Evolutionary conservation across 768 basidiomycete genomes (phyloP).

Genomic region (Guyanaporus albipodus): DNA sequence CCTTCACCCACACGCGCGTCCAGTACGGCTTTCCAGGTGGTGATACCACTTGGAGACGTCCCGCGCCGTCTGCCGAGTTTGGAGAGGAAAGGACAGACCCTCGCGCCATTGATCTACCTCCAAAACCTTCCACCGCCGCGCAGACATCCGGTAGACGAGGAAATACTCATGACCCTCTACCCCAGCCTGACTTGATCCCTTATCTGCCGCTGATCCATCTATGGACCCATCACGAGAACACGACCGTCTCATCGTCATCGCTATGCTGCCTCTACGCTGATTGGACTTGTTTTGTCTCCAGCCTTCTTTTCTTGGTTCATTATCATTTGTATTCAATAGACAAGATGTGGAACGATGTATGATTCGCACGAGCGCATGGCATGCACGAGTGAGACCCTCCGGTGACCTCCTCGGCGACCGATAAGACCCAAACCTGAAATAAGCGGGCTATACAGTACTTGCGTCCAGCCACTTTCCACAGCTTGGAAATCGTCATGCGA

Average conservation of each 20-base stretch:
- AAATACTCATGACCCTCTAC: slow-evolving; percentile 59
- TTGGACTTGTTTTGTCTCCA: slow-evolving; percentile 5
- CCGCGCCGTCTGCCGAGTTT: slow-evolving; percentile 1
- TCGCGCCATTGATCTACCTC: slow-evolving; percentile 65
- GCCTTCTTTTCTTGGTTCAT: slow-evolving; percentile 22
- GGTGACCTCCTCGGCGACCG: background rate
- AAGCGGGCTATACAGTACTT: too few species aligned
- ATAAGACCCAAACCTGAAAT: background rate
- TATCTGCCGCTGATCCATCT: slow-evolving; percentile 10
- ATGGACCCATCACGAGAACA: slow-evolving; percentile 5
- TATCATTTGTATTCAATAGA: slow-evolving; percentile 22
- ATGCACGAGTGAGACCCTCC: background rate
- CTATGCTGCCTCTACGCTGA: slow-evolving; percentile 5
- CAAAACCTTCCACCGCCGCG: slow-evolving; percentile 55
- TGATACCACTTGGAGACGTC: background rate
- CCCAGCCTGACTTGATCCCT: slow-evolving; percentile 30
- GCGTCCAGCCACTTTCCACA: background rate
- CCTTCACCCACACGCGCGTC: slow-evolving; percentile 25
- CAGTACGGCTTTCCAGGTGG: slow-evolving; percentile 8
- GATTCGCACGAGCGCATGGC: too few species aligned
- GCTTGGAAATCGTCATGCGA: slow-evolving; percentile 1
- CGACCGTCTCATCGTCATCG: slow-evolving; percentile 7
- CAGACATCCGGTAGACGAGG: slow-evolving; percentile 69
- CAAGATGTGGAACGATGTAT: slow-evolving; percentile 21
- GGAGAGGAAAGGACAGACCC: slow-evolving; percentile 27